A percentile compares a stretch with the other conserved stretches of the same genome.
Evolutionary conservation across 768 basidiomycete genomes (phyloP).

Genomic region (Russula dissimulans): DNA sequence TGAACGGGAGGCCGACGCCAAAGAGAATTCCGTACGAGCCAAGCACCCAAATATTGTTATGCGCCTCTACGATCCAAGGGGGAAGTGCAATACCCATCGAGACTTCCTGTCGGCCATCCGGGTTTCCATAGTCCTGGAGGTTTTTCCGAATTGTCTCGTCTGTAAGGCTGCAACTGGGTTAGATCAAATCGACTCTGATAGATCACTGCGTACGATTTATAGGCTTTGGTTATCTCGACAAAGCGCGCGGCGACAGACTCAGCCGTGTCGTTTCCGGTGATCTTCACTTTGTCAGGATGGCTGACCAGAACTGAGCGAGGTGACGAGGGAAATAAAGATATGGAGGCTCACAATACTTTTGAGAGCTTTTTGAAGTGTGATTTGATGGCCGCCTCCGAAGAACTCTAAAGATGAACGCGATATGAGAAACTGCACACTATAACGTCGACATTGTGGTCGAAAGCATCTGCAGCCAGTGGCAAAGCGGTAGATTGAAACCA

Average conservation of each 20-base stretch:
- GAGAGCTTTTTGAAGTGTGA: constrained; percentile 91
- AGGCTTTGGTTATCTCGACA: constrained; percentile 92
- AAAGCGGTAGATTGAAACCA: neutral
- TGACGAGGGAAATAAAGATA: neutral
- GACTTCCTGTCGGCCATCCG: constrained; percentile 92
- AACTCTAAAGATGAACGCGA: constrained; percentile 35
- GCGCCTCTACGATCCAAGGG: constrained; percentile 83
- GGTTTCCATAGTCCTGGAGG: constrained; percentile 82
- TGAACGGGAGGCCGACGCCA: constrained; percentile 73
- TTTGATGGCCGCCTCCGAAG: constrained; percentile 86
- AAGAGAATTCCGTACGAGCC: constrained; percentile 82
- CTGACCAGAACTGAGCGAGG: constrained; percentile 31
- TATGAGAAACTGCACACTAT: neutral
- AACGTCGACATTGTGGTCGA: neutral
- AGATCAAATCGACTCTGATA: neutral
- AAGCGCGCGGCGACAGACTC: constrained; percentile 83
- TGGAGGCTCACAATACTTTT: constrained; percentile 56
- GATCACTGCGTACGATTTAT: constrained; percentile 66
- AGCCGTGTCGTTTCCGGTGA: constrained; percentile 70
- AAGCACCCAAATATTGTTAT: constrained; percentile 88
- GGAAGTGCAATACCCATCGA: constrained; percentile 94
- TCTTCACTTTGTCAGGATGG: constrained; percentile 94
- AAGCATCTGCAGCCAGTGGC: neutral
- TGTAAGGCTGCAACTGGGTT: constrained; percentile 49
- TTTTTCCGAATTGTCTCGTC: constrained; percentile 91